Evolutionary conservation across 2,329 filamentous ascomycete genomes (phyloP), one percentile per base, ranked within the genome.

Genomic region (Beauveria medogensis): DNA sequence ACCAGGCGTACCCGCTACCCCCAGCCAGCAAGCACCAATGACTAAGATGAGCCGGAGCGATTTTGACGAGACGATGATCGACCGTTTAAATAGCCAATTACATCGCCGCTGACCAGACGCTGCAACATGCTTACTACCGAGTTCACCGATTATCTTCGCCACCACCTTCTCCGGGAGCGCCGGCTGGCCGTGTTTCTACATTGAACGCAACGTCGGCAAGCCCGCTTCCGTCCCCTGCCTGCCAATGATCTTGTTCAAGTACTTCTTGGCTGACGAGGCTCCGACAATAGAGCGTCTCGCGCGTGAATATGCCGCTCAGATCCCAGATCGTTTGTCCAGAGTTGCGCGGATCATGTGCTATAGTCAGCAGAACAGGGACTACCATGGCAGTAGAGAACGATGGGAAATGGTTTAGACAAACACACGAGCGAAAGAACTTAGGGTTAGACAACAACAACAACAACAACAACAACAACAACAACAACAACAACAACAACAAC

Each of bases 91-190:
- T 41, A 18, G 16, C 37, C 16, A 41, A 41, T 41, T 2, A 82
- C 96, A 65, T 97, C 93, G 6, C 94, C 94, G 4, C 86, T 92
- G 62, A 97, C 93, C 0, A 97, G 92, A 0, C 85, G 94, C 56
- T 85, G 92, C 63, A 95, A 97, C 74, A 97, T 99, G 94, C 82
- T 99, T 60, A 89, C 91, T 10, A 95, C 91, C 0, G 94, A 99
- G 76, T 80, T 97, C 61, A 96, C 93, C 2, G 91, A 96, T 72
- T 96, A 91, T 28, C 85, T 99, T 4, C 86, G 94, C 24, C 89
- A 92, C 67, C 90, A 97, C 68, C 86, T 99, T 16, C 83, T 97
- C 18, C 96, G 91, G 90, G 94, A 97, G 73, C 88, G 94, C 58
- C 91, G 96, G 70, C 93, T 41, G 6, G 37, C 37, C 37, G 37